Conservation (phyloP, 441 rosid genomes). For the Eruca vesicaria region DNA sequence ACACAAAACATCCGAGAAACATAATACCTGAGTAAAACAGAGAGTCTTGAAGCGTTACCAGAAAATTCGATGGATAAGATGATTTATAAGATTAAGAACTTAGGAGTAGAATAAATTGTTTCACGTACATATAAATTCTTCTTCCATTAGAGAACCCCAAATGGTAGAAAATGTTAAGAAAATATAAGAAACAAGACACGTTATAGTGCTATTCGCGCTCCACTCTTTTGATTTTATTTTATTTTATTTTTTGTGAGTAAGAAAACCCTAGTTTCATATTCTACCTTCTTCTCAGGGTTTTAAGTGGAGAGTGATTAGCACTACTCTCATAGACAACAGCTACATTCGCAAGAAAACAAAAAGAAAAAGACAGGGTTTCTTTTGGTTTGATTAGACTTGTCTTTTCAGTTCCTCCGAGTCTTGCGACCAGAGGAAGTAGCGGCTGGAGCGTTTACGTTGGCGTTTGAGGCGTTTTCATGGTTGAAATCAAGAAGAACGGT, state of each 20-base stretch:
- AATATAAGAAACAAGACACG: constrained; percentile 23
- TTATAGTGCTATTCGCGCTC: constrained; percentile 59
- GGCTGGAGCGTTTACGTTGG: constrained; percentile 25
- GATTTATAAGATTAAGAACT: too few species aligned
- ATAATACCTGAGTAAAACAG: too few species aligned
- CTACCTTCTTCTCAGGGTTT: constrained; percentile 21
- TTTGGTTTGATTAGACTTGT: constrained; percentile 2
- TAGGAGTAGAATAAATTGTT: neutral
- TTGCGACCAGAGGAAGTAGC: constrained; percentile 38
- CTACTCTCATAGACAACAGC: constrained; percentile 39
- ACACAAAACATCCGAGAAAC: too few species aligned
- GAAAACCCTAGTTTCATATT: constrained; percentile 31
- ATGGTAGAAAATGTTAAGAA: constrained; percentile 37
- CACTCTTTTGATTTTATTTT: constrained; percentile 26
- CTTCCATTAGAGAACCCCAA: constrained; percentile 35
- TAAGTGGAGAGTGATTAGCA: constrained; percentile 70
- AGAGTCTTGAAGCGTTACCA: too few species aligned
- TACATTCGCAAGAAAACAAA: constrained; percentile 13
- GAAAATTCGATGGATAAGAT: neutral
- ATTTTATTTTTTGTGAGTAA: too few species aligned
- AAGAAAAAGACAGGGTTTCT: constrained; percentile 6
- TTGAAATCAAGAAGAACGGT: constrained; percentile 92
- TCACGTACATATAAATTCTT: constrained; percentile 21
- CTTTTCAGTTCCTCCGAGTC: constrained; percentile 35
- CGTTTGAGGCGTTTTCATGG: constrained; percentile 45